Conservation (phyloP, 2,329 filamentous ascomycete species). For the Hansfordia pulvinata region DNA sequence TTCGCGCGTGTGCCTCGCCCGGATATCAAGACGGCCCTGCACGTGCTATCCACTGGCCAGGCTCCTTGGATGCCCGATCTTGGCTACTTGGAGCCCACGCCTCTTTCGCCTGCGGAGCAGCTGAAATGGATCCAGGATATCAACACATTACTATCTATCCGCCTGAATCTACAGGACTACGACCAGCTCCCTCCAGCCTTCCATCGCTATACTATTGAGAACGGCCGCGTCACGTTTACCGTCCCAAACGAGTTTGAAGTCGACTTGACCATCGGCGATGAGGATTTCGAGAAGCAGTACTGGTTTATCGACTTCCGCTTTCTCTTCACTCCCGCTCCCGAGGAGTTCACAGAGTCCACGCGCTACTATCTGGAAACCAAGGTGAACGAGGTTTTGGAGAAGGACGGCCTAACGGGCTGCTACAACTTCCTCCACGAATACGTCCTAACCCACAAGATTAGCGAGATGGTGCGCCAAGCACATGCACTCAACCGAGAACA, state of each 20-base stretch:
- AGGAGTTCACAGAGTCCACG: constrained; percentile 45
- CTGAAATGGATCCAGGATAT: constrained; percentile 65
- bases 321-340: constrained; percentile 58
- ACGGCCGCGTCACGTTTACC: constrained; percentile 81
- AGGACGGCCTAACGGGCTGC: constrained; percentile 62
- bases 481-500: constrained; percentile 50
- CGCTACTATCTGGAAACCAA: constrained; percentile 54
- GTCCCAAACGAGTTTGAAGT: constrained; percentile 82
- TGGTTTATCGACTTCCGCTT: constrained; percentile 92
- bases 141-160: constrained; percentile 69
- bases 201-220: constrained; percentile 61
- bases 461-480: constrained; percentile 68
- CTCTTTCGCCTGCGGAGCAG: constrained; percentile 57
- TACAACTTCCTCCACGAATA: constrained; percentile 83
- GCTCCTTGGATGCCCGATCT: constrained; percentile 72
- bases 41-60: constrained; percentile 68
- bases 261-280: constrained; percentile 80
- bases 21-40: constrained; percentile 78
- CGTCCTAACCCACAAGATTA: constrained; percentile 80
- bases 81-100: constrained; percentile 62
- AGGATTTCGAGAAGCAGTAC: constrained; percentile 71
- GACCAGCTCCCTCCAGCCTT: constrained; percentile 65
- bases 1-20: constrained; percentile 73
- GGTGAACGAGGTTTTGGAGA: constrained; percentile 57
- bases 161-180: constrained; percentile 74